phyloP scores from a whole-genome alignment of 2,329 filamentous ascomycete genomes.

The Colletotrichum tabaci region DNA sequence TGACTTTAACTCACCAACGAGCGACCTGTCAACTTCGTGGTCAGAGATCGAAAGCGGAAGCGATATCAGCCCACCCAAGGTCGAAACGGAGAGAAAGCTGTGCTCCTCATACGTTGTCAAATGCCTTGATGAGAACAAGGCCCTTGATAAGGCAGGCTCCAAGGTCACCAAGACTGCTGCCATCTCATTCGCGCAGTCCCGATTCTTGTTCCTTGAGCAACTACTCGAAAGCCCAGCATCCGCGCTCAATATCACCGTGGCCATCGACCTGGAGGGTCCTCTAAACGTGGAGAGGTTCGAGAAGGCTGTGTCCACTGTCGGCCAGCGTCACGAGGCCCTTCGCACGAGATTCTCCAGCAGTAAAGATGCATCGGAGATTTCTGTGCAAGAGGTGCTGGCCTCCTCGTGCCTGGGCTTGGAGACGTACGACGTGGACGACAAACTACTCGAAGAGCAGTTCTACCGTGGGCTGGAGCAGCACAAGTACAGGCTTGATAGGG shows the following conservation, averaged over 20 bases:
- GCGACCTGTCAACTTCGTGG: too few species aligned
- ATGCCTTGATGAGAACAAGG: too few species aligned
- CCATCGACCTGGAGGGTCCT: constrained; percentile 45
- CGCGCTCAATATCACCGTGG: constrained; percentile 56
- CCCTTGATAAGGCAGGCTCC: too few species aligned
- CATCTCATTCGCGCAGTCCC: constrained; percentile 57
- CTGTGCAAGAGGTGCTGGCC: background rate
- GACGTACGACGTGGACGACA: background rate
- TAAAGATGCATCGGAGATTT: too few species aligned
- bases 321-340: background rate
- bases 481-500: background rate
- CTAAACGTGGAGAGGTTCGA: background rate
- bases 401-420: background rate
- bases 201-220: constrained; percentile 57
- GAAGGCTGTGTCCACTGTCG: background rate
- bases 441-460: background rate
- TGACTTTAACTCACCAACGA: too few species aligned
- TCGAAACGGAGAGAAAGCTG: too few species aligned
- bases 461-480: background rate
- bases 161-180: background rate
- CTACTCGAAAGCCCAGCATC: constrained; percentile 52
- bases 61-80: too few species aligned
- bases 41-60: too few species aligned
- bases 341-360: background rate
- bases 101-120: too few species aligned